Evolutionary conservation across 768 basidiomycete genomes (phyloP).

Genomic region (Pleurotus giganteus): DNA sequence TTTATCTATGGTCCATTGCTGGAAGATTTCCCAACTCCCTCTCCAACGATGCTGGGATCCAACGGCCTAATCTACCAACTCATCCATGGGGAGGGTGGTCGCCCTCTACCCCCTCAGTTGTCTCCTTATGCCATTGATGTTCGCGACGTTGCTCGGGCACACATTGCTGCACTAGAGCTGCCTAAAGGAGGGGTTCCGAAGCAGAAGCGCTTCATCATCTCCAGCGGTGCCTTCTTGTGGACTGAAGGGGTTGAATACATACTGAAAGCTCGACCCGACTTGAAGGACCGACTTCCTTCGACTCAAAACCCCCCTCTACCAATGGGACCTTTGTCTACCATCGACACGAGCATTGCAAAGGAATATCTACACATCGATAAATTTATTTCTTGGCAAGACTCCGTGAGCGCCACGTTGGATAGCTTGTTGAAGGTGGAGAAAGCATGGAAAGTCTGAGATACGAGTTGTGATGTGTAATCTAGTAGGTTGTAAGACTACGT

Average conservation of each 20-base stretch:
- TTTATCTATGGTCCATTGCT: slow-evolving; percentile 38
- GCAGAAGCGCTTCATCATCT: slow-evolving; percentile 7
- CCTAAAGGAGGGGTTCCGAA: neutral
- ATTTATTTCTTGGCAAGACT: slow-evolving; percentile 27
- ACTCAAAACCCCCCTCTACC: slow-evolving; percentile 14
- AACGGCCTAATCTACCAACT: slow-evolving; percentile 27
- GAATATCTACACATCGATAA: slow-evolving; percentile 28
- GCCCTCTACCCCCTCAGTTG: slow-evolving; percentile 15
- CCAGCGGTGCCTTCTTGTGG: slow-evolving; percentile 23
- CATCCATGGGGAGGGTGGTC: slow-evolving; percentile 22
- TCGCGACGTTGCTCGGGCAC: slow-evolving; percentile 33
- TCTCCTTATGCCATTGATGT: slow-evolving; percentile 34
- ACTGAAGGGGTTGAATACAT: slow-evolving; percentile 22
- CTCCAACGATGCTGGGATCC: slow-evolving; percentile 23
- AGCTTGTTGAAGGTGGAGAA: neutral
- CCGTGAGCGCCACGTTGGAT: slow-evolving; percentile 29
- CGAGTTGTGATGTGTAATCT: too few species aligned
- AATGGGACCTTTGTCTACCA: slow-evolving; percentile 18
- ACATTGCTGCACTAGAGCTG: slow-evolving; percentile 25
- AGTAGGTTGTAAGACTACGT: too few species aligned
- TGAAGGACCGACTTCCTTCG: slow-evolving; percentile 25
- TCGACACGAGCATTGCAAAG: slow-evolving; percentile 27
- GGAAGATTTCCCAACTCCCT: slow-evolving; percentile 27
- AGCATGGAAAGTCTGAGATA: too few species aligned
- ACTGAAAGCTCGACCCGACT: slow-evolving; percentile 24